Evolutionary conservation across 495 filamentous ascomycete genomes (phyloP).

Genomic region (Physcia stellaris): DNA sequence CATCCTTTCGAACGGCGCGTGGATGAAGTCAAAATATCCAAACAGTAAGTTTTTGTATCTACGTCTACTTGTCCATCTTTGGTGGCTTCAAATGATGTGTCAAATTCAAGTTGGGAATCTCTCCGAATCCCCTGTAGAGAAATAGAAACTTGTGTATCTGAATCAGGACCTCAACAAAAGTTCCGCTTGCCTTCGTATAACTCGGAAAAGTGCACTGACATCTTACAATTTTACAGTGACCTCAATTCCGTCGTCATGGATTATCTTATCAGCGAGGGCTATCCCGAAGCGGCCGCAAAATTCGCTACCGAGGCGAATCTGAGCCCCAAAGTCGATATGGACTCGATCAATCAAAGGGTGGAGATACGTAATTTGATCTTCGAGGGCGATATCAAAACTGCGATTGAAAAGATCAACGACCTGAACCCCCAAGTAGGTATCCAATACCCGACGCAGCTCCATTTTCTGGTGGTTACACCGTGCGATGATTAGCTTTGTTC

Average conservation of each 20-base stretch:
- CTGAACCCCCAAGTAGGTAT: slow-evolving; percentile 73
- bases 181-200: neutral
- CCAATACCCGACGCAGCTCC: slow-evolving; percentile 1
- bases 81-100: slow-evolving; percentile 56
- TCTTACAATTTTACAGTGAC: slow-evolving; percentile 43
- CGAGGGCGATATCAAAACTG: slow-evolving; percentile 46
- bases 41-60: slow-evolving; percentile 51
- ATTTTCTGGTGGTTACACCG: slow-evolving; percentile 6
- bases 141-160: slow-evolving; percentile 62
- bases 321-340: slow-evolving; percentile 50
- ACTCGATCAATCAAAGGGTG: slow-evolving; percentile 62
- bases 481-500: slow-evolving; percentile 89
- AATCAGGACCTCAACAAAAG: slow-evolving; percentile 15
- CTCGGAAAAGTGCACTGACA: neutral
- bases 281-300: slow-evolving; percentile 81
- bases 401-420: slow-evolving; percentile 79
- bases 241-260: slow-evolving; percentile 94
- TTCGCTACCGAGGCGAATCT: slow-evolving; percentile 92
- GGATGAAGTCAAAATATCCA: slow-evolving; percentile 75
- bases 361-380: slow-evolving; percentile 45
- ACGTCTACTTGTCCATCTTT: slow-evolving; percentile 3
- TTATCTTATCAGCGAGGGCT: slow-evolving; percentile 92
- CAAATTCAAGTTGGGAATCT: slow-evolving; percentile 99
- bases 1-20: slow-evolving; percentile 66
- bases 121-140: slow-evolving; percentile 91